A percentile compares a stretch with the other conserved stretches of the same genome.
Conservation (phyloP, 176 grass and related monocot genomes). For the Zoysia japonica region DNA sequence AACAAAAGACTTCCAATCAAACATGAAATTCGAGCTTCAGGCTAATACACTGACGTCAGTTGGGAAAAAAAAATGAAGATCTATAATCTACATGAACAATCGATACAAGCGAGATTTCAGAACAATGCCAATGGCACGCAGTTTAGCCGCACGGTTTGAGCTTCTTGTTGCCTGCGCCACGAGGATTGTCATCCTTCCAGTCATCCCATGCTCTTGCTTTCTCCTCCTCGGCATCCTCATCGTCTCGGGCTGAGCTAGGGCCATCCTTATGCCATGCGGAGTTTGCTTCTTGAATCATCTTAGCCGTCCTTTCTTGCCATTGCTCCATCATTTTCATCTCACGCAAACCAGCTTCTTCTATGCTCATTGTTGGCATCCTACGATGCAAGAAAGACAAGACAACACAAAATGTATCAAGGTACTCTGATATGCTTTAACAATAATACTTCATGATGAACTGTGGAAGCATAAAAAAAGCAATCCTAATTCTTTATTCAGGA, state of each 20-base stretch:
- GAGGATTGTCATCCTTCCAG: constrained; percentile 96
- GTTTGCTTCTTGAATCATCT: constrained; percentile 70
- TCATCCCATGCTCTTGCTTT: constrained; percentile 89
- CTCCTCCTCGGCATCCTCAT: constrained; percentile 73
- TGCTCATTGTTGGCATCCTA: constrained; percentile 90
- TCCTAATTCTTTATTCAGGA: neutral
- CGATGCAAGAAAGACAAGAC: neutral
- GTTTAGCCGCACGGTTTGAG: constrained; percentile 84
- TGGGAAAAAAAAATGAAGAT: neutral
- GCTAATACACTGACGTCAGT: neutral
- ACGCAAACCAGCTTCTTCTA: constrained; percentile 80
- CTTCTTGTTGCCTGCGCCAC: constrained; percentile 95
- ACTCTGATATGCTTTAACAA: neutral
- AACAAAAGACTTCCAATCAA: too few relatives aligned
- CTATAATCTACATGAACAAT: constrained; percentile 22
- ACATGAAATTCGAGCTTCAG: neutral
- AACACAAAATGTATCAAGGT: neutral
- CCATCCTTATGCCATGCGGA: constrained; percentile 79
- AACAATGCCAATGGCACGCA: neutral
- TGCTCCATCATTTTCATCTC: constrained; percentile 97
- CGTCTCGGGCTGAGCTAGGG: constrained; percentile 45
- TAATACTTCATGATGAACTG: neutral
- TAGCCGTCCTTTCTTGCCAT: constrained; percentile 72
- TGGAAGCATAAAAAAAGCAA: neutral
- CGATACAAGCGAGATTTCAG: neutral